Evolutionary conservation across 225 moss, liverwort and hornwort genomes (phyloP), one percentile per base, ranked within the genome.

Genomic region (Takakia lepidozioides): DNA sequence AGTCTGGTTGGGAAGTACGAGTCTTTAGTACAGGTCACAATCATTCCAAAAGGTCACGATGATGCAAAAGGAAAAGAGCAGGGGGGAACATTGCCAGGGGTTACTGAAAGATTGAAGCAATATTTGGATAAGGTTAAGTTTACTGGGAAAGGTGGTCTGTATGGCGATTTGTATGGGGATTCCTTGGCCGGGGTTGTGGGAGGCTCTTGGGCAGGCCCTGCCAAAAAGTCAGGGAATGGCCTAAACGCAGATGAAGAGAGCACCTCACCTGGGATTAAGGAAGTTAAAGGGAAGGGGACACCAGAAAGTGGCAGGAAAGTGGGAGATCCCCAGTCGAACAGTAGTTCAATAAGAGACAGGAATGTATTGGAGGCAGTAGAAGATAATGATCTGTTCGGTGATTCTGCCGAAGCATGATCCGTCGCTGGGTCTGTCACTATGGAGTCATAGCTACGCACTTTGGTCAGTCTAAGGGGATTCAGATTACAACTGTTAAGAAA

Each of bases 1-100:
- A 98, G 91, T 45, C 76, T 98, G 54, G 98, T 98, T 30, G 98
- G 87, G 50, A 91, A 87, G 63, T 98, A 91, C 38, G 91, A 88
- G 49, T 98, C 98, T 1, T 70, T 98, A 66, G 87, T 98, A 27
- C 91, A 91, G 66, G 85, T 98, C 32, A 98, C 91, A 9, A 80
- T 98, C 39, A 91, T 98, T 14, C 98, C 98, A 3, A 98, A 98
- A 57, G 91, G 87, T 25, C 78, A 85, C 43, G 77, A 78, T 35
- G 85, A 87, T 59, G 66, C 60, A 0, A 71, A 81, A 51, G 62
- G 62, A 8, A 83, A 81, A 69, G 53, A 54, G 16, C 82, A 70
- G 42, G 53, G 61, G 47, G 73, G 80, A 29, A 54, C 82, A 22
- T 64, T 86, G 64, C 95, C 82, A 47, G 91, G 87, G 27, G 87